Evolutionary conservation across 2,329 filamentous ascomycete genomes (phyloP), one percentile per base, ranked within the genome.

Genomic region (Penicillium expansum): DNA sequence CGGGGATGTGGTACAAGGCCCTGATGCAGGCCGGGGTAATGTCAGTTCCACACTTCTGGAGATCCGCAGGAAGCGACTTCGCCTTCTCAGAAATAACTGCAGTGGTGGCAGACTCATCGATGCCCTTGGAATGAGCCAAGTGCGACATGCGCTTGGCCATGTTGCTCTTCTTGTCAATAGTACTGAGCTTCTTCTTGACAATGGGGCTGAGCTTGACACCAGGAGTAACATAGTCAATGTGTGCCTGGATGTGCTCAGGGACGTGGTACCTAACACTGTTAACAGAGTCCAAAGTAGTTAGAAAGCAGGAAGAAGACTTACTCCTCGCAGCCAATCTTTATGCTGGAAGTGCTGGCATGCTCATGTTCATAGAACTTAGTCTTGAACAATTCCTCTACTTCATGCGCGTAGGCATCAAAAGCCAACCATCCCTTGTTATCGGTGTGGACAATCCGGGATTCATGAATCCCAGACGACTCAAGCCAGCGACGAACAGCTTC

Each of bases 11-110:
- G 62, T 80, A 82, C 20, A 83, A 70, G 5, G 80, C 77, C 42
- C 77, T 76, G 49, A 85, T 75, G 62, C 84, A 87, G 41, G 77
- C 77, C 0, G 83, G 82, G 0, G 83, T 86, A 60, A 86, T 84
- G 64, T 80, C 78, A 14, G 71, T 69, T 62, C 82, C 79, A 65
- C 85, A 87, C 39, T 68, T 67, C 41, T 69, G 62, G 13, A 78
- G 67, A 50, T 75, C 66, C 24, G 62, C 55, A n/a, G 59, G 50
- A 38, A 67, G 63, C 1, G 54, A 51, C 52, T 58, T 22, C 1
- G 62, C 62, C 48, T 64, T 62, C 32, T 49, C 58, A 7, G 64
- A 53, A 11, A 65, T 44, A 14, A 33, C 45, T 9, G 60, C 43
- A 14, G 41, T 24, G 37, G 39, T 47, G 20, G 13, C 20, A 30